Conservation (phyloP, 257 asterid species). For the Echites panduratus region DNA sequence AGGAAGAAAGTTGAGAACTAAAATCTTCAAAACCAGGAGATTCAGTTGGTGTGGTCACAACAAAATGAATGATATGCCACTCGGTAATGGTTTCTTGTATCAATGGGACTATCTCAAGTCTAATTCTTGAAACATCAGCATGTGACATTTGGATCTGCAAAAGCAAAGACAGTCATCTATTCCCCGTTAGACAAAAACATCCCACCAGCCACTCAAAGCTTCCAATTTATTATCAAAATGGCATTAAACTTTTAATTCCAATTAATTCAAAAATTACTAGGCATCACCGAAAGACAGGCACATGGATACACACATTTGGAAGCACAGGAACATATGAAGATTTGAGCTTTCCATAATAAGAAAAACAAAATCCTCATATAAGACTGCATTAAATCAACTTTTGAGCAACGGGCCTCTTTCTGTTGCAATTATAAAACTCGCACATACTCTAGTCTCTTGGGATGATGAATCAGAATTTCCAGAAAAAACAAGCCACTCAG, state of each 20-base stretch:
- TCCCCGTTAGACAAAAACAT: neutral
- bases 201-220: neutral
- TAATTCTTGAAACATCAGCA: conserved; percentile 65
- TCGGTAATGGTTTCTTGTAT: conserved; percentile 74
- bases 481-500: neutral
- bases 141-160: conserved; percentile 78
- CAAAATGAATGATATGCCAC: conserved; percentile 84
- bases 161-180: neutral
- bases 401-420: neutral
- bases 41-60: conserved; percentile 78
- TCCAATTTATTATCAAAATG: neutral
- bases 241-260: neutral
- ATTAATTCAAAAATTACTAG: neutral
- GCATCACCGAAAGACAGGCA: neutral
- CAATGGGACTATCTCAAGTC: conserved; percentile 76
- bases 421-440: neutral
- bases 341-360: neutral
- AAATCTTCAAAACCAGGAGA: conserved; percentile 84
- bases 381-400: neutral
- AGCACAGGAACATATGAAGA: neutral
- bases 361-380: neutral
- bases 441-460: neutral
- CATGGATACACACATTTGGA: neutral
- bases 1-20: conserved; percentile 77
- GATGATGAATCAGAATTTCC: neutral